Conservation (phyloP, 768 basidiomycete genomes). For the Leucocoprinus sp. region DNA sequence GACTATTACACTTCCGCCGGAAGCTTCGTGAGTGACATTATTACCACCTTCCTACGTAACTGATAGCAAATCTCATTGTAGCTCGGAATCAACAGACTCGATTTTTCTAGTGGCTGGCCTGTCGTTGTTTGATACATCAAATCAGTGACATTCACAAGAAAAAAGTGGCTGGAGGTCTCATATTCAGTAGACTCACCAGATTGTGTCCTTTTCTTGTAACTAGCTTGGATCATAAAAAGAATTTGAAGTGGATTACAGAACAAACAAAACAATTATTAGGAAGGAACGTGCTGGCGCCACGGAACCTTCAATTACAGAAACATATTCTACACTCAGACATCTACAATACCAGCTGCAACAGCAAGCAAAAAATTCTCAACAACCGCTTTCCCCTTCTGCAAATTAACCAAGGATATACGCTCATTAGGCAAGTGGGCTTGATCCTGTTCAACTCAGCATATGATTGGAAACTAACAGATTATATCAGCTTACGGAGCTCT, state of each 20-base stretch:
- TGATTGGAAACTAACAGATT: background rate
- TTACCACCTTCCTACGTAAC: background rate
- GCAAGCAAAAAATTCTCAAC: conserved; percentile 64
- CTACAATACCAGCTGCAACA: conserved; percentile 34
- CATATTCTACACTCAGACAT: no score
- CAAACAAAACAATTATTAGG: background rate
- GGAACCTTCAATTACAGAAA: no score
- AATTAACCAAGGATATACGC: conserved; percentile 76
- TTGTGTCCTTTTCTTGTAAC: background rate
- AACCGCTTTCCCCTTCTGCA: conserved; percentile 70
- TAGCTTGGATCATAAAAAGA: background rate
- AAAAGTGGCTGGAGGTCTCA: background rate
- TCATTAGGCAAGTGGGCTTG: conserved; percentile 94
- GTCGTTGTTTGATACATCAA: conserved; percentile 17
- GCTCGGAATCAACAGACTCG: conserved; percentile 39
- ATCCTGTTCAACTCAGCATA: conserved; percentile 39
- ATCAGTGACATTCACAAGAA: background rate
- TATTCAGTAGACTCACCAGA: background rate
- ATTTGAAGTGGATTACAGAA: background rate
- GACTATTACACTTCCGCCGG: conserved; percentile 45
- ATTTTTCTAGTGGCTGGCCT: conserved; percentile 45
- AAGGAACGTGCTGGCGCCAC: no score
- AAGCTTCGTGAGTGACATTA: conserved; percentile 27
- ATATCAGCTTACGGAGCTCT: conserved; percentile 58
- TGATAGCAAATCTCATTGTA: conserved; percentile 7